Conservation (phyloP, 768 basidiomycete species). For the Lactarius pseudohatsudake region DNA sequence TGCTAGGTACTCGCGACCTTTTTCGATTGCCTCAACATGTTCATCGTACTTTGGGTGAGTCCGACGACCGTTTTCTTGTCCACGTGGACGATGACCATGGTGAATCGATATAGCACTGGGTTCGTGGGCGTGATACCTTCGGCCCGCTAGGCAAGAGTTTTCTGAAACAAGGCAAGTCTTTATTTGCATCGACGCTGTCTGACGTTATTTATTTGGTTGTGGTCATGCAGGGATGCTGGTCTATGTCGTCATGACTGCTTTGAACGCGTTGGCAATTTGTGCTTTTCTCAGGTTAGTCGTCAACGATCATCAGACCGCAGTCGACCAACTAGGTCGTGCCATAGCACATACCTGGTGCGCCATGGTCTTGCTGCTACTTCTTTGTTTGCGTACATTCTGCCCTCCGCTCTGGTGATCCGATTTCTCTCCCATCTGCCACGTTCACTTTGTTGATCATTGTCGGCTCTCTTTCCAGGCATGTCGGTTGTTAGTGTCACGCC, state of each 20-base stretch:
- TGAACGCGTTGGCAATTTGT: constrained; percentile 24
- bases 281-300: constrained; percentile 17
- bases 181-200: not conserved
- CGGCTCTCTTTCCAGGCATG: constrained; percentile 15
- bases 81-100: not conserved
- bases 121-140: constrained; percentile 14
- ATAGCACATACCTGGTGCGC: constrained; percentile 3
- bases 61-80: no score
- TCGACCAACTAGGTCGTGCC: not conserved
- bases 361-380: constrained; percentile 8
- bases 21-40: constrained; percentile 23
- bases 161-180: constrained; percentile 25
- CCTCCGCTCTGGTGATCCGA: constrained; percentile 20
- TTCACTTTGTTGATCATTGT: not conserved
- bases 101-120: constrained; percentile 14
- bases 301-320: not conserved
- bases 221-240: constrained; percentile 22
- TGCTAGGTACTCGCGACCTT: constrained; percentile 10
- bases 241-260: constrained; percentile 24
- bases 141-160: constrained; percentile 24
- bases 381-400: constrained; percentile 22
- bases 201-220: not conserved
- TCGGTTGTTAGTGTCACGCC: constrained; percentile 17
- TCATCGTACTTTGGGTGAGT: constrained; percentile 16
- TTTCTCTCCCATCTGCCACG: not conserved